phyloP scores from a whole-genome alignment of 306 rosid genomes.

The Cucurbita argyrosperma region DNA sequence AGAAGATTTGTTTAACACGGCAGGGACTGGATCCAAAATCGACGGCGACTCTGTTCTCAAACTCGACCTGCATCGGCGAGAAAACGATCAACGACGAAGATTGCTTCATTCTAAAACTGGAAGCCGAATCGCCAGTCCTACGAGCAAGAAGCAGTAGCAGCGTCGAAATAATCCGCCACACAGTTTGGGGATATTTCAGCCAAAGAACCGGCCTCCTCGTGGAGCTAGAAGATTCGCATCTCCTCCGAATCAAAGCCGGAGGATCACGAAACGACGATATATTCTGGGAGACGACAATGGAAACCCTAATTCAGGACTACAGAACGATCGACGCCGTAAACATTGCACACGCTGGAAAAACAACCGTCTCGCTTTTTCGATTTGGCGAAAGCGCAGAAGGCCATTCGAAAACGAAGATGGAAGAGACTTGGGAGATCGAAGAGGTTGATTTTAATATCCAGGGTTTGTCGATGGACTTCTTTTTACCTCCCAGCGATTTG shows the following conservation, averaged over 20 bases:
- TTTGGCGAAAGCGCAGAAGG: slow-evolving; percentile 45
- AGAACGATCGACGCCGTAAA: slow-evolving; percentile 47
- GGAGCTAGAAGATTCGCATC: slow-evolving; percentile 71
- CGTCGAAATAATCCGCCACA: slow-evolving; percentile 70
- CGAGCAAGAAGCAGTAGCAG: slow-evolving; percentile 59
- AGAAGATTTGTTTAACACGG: background rate
- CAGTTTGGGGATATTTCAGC: slow-evolving; percentile 87
- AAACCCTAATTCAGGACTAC: slow-evolving; percentile 51
- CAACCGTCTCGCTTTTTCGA: slow-evolving; percentile 50
- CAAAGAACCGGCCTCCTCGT: slow-evolving; percentile 68
- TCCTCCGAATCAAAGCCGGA: slow-evolving; percentile 45
- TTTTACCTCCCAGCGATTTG: slow-evolving; percentile 73
- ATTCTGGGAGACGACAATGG: slow-evolving; percentile 93
- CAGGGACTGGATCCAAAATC: slow-evolving; percentile 94
- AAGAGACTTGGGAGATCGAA: slow-evolving; percentile 73
- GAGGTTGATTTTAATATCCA: slow-evolving; percentile 75
- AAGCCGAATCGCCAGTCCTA: slow-evolving; percentile 41
- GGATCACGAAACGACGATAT: slow-evolving; percentile 24
- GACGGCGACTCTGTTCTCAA: slow-evolving; percentile 55
- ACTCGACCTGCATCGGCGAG: slow-evolving; percentile 65
- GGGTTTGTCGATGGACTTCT: slow-evolving; percentile 72
- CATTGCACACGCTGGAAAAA: slow-evolving; percentile 66
- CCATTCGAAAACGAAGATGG: slow-evolving; percentile 65
- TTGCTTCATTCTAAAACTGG: slow-evolving; percentile 60
- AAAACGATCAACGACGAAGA: slow-evolving; percentile 57